phyloP scores from a whole-genome alignment of 2,329 filamentous ascomycete genomes.

The Coniochaeta sp. region DNA sequence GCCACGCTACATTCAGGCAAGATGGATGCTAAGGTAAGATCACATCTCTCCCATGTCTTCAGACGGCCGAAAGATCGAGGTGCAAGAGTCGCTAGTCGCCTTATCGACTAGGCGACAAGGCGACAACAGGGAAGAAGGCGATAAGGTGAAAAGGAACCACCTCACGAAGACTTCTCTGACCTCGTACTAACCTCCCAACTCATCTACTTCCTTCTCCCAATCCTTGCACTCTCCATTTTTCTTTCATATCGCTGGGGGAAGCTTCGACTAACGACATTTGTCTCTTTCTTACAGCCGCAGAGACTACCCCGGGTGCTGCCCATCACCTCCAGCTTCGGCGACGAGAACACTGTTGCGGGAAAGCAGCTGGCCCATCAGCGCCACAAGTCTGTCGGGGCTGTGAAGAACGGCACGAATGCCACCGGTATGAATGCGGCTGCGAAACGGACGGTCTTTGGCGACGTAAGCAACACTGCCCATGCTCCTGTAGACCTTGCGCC shows the following conservation, averaged over 20 bases:
- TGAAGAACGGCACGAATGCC: constrained; percentile 38
- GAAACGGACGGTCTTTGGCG: constrained; percentile 74
- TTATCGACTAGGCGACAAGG: too few species aligned
- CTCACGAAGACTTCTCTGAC: background rate
- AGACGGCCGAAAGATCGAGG: background rate
- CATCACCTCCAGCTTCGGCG: constrained; percentile 42
- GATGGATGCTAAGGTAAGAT: constrained; percentile 34
- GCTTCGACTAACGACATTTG: background rate
- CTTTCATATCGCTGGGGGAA: background rate
- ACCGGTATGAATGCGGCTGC: constrained; percentile 54
- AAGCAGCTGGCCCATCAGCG: constrained; percentile 66
- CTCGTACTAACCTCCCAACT: background rate
- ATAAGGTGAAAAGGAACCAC: background rate
- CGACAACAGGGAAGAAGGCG: background rate
- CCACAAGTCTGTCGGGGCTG: constrained; percentile 69
- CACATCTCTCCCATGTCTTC: background rate
- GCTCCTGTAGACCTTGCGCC: constrained; percentile 18
- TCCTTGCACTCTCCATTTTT: background rate
- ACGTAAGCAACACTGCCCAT: constrained; percentile 65
- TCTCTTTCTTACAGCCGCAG: background rate
- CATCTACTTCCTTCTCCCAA: background rate
- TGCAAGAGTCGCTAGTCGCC: background rate
- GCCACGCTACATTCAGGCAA: constrained; percentile 5
- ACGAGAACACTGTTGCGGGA: constrained; percentile 60
- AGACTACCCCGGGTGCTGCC: constrained; percentile 5